A percentile compares a stretch with the other conserved stretches of the same genome.
phyloP scores from a whole-genome alignment of 768 basidiomycete species.

The Lentinula edodes region DNA sequence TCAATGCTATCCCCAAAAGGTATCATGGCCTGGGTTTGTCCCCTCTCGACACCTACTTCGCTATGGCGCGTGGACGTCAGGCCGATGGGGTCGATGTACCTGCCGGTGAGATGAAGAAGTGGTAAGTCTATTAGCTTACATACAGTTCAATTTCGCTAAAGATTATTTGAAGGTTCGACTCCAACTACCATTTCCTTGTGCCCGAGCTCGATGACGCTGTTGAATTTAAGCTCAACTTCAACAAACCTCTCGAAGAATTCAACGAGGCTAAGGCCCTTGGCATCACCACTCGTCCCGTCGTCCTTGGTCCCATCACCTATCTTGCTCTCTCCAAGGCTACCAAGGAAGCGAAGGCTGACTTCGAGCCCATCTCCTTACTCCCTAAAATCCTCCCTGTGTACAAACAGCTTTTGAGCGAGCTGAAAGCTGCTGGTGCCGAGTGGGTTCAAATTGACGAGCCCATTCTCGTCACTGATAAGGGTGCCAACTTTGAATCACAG shows the following conservation, averaged over 20 bases:
- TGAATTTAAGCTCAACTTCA: conserved; percentile 92
- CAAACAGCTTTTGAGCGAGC: conserved; percentile 80
- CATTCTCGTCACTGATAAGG: conserved; percentile 87
- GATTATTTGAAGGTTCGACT: conserved; percentile 74
- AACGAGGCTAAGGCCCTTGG: conserved; percentile 91
- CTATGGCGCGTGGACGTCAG: conserved; percentile 99
- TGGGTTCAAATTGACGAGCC: conserved; percentile 98
- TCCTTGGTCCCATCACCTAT: conserved; percentile 95
- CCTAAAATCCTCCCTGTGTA: conserved; percentile 88
- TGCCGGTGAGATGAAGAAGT: conserved; percentile 99
- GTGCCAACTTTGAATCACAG: conserved; percentile 69
- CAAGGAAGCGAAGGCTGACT: conserved; percentile 76
- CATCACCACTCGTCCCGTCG: conserved; percentile 87
- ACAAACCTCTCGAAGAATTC: conserved; percentile 93
- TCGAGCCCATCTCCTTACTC: conserved; percentile 89
- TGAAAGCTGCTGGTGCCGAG: conserved; percentile 90
- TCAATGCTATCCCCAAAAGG: conserved; percentile 95
- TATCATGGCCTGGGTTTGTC: conserved; percentile 85
- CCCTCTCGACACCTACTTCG: conserved; percentile 93
- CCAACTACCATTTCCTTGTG: conserved; percentile 98
- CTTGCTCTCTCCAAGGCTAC: conserved; percentile 88
- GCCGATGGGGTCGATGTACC: conserved; percentile 92
- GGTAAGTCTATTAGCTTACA: conserved; percentile 44
- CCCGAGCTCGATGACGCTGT: conserved; percentile 89
- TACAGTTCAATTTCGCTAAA: conserved; percentile 1